These are phyloP conservation scores for Ogataea ganodermae DNA, from an alignment of 805 yeast species.

Conservation along the genomic window DNA sequence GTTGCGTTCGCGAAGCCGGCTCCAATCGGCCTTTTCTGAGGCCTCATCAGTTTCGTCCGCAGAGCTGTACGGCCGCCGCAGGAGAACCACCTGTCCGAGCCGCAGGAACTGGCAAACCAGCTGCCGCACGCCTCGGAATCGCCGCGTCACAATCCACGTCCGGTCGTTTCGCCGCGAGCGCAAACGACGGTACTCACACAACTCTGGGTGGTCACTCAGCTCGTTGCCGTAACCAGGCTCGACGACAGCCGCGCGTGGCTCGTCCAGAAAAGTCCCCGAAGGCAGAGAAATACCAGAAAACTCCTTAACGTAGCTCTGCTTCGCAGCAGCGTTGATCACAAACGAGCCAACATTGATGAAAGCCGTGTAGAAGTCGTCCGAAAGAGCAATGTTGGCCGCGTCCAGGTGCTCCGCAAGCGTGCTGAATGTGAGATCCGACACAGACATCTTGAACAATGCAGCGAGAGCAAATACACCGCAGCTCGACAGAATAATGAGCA, in stretches of 20 bases:
- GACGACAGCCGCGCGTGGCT: neutral
- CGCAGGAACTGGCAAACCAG: constrained; percentile 9
- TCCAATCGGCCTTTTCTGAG: constrained; percentile 9
- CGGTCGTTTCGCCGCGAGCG: constrained; percentile 10
- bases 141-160: constrained; percentile 23
- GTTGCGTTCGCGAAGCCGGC: constrained; percentile 4
- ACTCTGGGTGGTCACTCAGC: constrained; percentile 30
- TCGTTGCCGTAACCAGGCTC: constrained; percentile 31
- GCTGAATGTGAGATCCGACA: constrained; percentile 34
- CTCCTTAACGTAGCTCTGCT: constrained; percentile 65
- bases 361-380: constrained; percentile 69
- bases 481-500: constrained; percentile 53
- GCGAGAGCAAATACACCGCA: constrained; percentile 57
- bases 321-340: constrained; percentile 67
- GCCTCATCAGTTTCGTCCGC: constrained; percentile 10
- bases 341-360: constrained; percentile 60
- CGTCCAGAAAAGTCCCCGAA: constrained; percentile 58
- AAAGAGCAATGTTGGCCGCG: constrained; percentile 42
- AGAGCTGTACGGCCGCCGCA: constrained; percentile 11
- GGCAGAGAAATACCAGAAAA: constrained; percentile 49
- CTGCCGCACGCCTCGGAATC: constrained; percentile 13
- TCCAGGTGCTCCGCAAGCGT: constrained; percentile 36
- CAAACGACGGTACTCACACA: constrained; percentile 19
- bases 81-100: constrained; percentile 7
- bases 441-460: constrained; percentile 50